phyloP scores from a whole-genome alignment of 495 filamentous ascomycete species.

The Hypoxylon rickii region DNA sequence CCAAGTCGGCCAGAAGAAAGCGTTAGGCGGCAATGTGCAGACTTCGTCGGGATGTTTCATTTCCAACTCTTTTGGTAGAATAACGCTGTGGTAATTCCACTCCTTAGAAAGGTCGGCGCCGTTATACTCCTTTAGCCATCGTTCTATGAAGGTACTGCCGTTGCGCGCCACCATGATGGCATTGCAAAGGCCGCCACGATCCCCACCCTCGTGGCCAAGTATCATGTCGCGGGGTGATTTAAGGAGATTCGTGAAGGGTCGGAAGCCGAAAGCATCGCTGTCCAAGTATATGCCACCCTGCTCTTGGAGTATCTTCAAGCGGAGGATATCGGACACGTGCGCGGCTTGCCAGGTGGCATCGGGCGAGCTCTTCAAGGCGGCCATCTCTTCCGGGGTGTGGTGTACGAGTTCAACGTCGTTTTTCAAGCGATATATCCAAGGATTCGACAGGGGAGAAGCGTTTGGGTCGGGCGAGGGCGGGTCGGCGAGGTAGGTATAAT shows the following conservation, averaged over 20 bases:
- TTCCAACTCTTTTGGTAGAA: slow-evolving; percentile 49
- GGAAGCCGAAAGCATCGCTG: slow-evolving; percentile 48
- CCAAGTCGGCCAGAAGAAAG: slow-evolving; percentile 58
- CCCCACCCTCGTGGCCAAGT: slow-evolving; percentile 52
- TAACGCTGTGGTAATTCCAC: slow-evolving; percentile 54
- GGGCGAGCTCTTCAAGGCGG: slow-evolving; percentile 32
- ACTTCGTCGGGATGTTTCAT: slow-evolving; percentile 43
- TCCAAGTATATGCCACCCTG: slow-evolving; percentile 54
- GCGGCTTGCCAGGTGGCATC: slow-evolving; percentile 45
- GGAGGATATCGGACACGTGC: slow-evolving; percentile 52
- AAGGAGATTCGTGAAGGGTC: slow-evolving; percentile 42
- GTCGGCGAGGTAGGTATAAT: slow-evolving; percentile 50
- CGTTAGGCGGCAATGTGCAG: slow-evolving; percentile 48
- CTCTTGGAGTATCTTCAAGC: slow-evolving; percentile 46
- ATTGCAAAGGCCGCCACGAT: slow-evolving; percentile 53
- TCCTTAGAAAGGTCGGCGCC: slow-evolving; percentile 43
- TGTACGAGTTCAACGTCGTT: slow-evolving; percentile 48
- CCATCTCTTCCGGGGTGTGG: slow-evolving; percentile 44
- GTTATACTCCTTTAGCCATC: slow-evolving; percentile 50
- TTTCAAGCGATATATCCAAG: slow-evolving; percentile 46
- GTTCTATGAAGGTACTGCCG: slow-evolving; percentile 45
- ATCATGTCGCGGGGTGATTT: slow-evolving; percentile 43
- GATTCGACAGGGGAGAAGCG: slow-evolving; percentile 44
- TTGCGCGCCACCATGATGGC: slow-evolving; percentile 50
- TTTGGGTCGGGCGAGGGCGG: slow-evolving; percentile 44